Percentiles rank a stretch among this genome's conserved stretches.
Evolutionary conservation across 108 stramenopile species (phyloP).

Genomic region (Discostella pseudostelligera): DNA sequence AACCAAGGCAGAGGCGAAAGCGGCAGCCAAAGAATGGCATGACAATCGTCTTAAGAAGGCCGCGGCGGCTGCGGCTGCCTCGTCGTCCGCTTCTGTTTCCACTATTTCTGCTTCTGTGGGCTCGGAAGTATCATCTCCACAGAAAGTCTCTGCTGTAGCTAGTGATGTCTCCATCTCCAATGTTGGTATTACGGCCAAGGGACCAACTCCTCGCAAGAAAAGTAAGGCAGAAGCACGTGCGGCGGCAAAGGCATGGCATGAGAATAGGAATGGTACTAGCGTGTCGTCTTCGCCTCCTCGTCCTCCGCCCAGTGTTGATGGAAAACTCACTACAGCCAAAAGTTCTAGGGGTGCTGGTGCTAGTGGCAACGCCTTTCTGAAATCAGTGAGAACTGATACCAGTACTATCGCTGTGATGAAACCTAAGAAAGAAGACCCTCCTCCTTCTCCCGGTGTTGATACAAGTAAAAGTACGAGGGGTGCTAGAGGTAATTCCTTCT

Average conservation of each 20-base stretch:
- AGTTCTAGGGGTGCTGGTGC: no score
- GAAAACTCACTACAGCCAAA: no score
- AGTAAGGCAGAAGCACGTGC: background rate
- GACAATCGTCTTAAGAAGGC: background rate
- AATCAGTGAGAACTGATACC: background rate
- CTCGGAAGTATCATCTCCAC: no score
- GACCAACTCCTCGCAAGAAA: background rate
- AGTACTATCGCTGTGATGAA: background rate
- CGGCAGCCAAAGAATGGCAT: slow-evolving; percentile 1
- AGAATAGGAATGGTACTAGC: background rate
- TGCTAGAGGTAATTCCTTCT: background rate
- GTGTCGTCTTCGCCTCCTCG: background rate
- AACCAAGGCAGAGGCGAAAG: background rate
- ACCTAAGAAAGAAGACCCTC: background rate
- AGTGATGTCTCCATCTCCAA: no score
- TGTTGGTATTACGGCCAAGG: no score
- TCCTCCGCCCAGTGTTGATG: no score
- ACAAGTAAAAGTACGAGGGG: background rate
- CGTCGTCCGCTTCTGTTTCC: no score
- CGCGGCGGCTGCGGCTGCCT: no score
- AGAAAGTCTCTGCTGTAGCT: no score
- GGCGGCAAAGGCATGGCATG: slow-evolving; percentile 4
- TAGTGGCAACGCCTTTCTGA: background rate
- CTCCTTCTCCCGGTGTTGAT: background rate
- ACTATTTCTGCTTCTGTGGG: no score